Evolutionary conservation across 1,284 basidiomycete genomes (phyloP).

Genomic region (Pseudozyma sp.): DNA sequence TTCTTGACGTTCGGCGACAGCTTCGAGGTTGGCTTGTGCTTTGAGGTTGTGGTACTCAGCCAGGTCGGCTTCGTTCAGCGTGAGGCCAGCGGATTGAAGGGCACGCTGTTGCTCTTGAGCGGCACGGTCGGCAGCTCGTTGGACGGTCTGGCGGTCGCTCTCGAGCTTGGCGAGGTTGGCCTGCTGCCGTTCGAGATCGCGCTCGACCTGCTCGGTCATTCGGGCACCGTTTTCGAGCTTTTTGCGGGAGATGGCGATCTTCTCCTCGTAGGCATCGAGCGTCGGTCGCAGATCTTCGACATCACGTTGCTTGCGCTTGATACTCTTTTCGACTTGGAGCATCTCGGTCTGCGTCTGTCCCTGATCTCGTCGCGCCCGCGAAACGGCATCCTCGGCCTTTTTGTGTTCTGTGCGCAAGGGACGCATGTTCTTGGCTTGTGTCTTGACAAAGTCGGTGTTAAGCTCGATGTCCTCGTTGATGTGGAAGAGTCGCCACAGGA

Average conservation of each 20-base stretch:
- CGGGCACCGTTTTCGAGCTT: slow-evolving; percentile 80
- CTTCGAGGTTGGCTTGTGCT: slow-evolving; percentile 77
- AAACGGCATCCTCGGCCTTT: slow-evolving; percentile 82
- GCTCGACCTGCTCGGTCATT: slow-evolving; percentile 76
- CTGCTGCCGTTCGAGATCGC: slow-evolving; percentile 78
- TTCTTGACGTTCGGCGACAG: slow-evolving; percentile 86
- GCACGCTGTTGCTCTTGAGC: slow-evolving; percentile 81
- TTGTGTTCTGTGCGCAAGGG: slow-evolving; percentile 82
- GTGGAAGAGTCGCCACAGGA: slow-evolving; percentile 90
- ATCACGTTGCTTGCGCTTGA: slow-evolving; percentile 48
- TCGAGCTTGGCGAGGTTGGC: slow-evolving; percentile 76
- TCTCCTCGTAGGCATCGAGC: slow-evolving; percentile 77
- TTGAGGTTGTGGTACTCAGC: slow-evolving; percentile 81
- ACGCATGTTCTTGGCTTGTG: slow-evolving; percentile 74
- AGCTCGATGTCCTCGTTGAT: slow-evolving; percentile 74
- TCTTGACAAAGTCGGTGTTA: slow-evolving; percentile 57
- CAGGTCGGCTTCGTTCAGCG: slow-evolving; percentile 83
- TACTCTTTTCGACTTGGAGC: slow-evolving; percentile 46
- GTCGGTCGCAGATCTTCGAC: slow-evolving; percentile 54
- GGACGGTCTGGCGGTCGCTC: slow-evolving; percentile 79
- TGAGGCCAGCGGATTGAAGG: slow-evolving; percentile 77
- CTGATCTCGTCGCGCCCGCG: slow-evolving; percentile 55
- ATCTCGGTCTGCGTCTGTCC: slow-evolving; percentile 55
- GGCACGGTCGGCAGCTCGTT: slow-evolving; percentile 54
- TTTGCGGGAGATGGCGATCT: slow-evolving; percentile 84